A percentile compares a stretch with the other conserved stretches of the same genome.
These are phyloP conservation scores for Xylaria digitata DNA, from an alignment of 2,329 filamentous ascomycete species.

Conservation along the genomic window DNA sequence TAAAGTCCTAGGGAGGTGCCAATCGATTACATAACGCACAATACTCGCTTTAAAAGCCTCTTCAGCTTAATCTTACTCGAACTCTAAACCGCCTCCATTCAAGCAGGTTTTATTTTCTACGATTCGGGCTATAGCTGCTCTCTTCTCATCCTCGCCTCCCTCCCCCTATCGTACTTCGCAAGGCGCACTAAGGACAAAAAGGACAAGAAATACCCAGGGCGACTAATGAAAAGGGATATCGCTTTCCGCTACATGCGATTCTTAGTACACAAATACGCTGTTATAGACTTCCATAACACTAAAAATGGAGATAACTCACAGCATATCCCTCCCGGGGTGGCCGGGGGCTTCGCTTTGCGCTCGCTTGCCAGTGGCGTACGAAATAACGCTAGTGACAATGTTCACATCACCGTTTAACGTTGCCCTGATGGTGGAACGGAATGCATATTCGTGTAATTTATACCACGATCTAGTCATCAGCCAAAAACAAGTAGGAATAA, in stretches of 20 bases:
- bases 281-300: too few relatives aligned
- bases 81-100: slow-evolving; percentile 43
- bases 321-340: slow-evolving; percentile 41
- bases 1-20: slow-evolving; percentile 46
- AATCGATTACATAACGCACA: slow-evolving; percentile 49
- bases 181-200: slow-evolving; percentile 49
- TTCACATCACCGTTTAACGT: slow-evolving; percentile 51
- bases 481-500: too few relatives aligned
- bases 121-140: slow-evolving; percentile 46
- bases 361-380: slow-evolving; percentile 45
- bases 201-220: slow-evolving; percentile 40
- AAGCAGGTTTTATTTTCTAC: slow-evolving; percentile 47
- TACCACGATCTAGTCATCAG: slow-evolving; percentile 52
- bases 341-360: slow-evolving; percentile 42
- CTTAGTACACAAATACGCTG: too few relatives aligned
- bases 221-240: slow-evolving; percentile 50
- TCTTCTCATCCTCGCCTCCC: slow-evolving; percentile 49
- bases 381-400: slow-evolving; percentile 48
- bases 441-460: slow-evolving; percentile 48
- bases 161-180: slow-evolving; percentile 46
- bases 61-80: slow-evolving; percentile 48
- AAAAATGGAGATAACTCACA: slow-evolving; percentile 1
- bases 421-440: slow-evolving; percentile 50
- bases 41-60: slow-evolving; percentile 50
- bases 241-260: slow-evolving; percentile 41